A percentile compares a stretch with the other conserved stretches of the same genome.
These are phyloP conservation scores for Parmelia sp. DNA, from an alignment of 495 filamentous ascomycete species.

Conservation along the genomic window DNA sequence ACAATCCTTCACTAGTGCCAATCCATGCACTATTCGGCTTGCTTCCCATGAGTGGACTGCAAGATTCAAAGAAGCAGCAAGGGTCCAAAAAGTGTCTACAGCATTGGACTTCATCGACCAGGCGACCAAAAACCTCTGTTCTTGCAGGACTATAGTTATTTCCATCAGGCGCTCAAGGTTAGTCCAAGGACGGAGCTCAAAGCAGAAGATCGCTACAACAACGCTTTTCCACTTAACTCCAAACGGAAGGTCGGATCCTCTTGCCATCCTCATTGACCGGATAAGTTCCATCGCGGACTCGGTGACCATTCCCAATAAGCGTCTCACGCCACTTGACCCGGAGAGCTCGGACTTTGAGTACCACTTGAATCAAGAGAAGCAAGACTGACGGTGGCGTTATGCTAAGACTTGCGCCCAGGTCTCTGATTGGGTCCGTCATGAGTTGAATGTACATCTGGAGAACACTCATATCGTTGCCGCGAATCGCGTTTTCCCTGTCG, in stretches of 20 bases:
- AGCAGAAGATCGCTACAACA: constrained; percentile 5
- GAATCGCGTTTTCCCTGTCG: constrained; percentile 35
- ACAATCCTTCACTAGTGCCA: constrained; percentile 44
- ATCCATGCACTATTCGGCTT: constrained; percentile 40
- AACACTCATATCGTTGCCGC: constrained; percentile 44
- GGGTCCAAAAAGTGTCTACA: constrained; percentile 18
- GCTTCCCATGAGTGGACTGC: constrained; percentile 32
- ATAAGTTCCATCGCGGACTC: constrained; percentile 25
- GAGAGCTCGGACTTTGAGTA: too few species aligned
- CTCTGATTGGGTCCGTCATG: constrained; percentile 45
- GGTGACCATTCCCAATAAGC: constrained; percentile 43
- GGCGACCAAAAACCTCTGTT: constrained; percentile 32
- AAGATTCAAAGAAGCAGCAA: constrained; percentile 35
- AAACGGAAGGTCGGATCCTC: constrained; percentile 26
- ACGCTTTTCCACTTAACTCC: constrained; percentile 36
- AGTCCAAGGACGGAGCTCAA: constrained; percentile 9
- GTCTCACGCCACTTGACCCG: constrained; percentile 30
- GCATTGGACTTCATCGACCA: constrained; percentile 22
- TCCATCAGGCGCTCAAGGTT: constrained; percentile 33
- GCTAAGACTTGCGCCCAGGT: constrained; percentile 46
- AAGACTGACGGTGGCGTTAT: constrained; percentile 47
- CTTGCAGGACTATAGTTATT: constrained; percentile 44
- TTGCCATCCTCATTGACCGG: too few species aligned
- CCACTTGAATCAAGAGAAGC: constrained; percentile 28
- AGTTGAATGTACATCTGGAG: constrained; percentile 41